phyloP scores from a whole-genome alignment of 2,329 filamentous ascomycete species.

The Aspergillus brunneoviolaceus region DNA sequence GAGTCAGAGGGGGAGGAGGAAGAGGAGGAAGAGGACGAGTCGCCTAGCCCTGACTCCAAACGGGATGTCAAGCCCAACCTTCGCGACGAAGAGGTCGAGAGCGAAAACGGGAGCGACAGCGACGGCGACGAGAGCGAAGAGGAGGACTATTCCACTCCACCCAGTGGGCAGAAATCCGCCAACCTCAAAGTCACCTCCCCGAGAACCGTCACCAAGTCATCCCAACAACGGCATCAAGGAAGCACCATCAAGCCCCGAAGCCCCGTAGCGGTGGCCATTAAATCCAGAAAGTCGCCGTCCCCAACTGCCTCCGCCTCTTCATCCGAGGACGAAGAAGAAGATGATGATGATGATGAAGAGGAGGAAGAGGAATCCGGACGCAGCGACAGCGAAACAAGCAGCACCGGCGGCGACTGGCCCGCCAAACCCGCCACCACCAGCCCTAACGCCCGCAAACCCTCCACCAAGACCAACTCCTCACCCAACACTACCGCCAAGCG shows the following conservation, averaged over 20 bases:
- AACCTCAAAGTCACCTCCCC: not conserved
- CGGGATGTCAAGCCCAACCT: not conserved
- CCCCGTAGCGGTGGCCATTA: not conserved
- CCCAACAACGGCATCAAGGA: not conserved
- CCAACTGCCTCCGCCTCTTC: not conserved
- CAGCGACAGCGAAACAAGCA: slow-evolving; percentile 7
- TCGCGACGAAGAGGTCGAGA: not conserved
- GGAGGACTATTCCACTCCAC: not conserved
- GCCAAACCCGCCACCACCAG: not conserved
- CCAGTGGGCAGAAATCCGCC: not conserved
- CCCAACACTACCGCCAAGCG: not conserved
- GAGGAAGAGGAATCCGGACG: not conserved
- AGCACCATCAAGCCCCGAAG: not conserved
- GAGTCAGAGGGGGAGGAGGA: not conserved
- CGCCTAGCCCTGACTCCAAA: not conserved
- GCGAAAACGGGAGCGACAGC: slow-evolving; percentile 4
- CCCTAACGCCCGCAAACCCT: not conserved
- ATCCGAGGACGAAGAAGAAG: not conserved
- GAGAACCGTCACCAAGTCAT: not conserved
- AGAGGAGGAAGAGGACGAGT: not conserved
- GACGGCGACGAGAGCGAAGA: not conserved
- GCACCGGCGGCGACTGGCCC: not conserved
- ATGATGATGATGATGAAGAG: not conserved
- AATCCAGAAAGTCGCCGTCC: not conserved
- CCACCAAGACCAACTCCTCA: not conserved